Conservation (phyloP, 2,329 filamentous ascomycete genomes). For the Exophiala alcalophila region DNA sequence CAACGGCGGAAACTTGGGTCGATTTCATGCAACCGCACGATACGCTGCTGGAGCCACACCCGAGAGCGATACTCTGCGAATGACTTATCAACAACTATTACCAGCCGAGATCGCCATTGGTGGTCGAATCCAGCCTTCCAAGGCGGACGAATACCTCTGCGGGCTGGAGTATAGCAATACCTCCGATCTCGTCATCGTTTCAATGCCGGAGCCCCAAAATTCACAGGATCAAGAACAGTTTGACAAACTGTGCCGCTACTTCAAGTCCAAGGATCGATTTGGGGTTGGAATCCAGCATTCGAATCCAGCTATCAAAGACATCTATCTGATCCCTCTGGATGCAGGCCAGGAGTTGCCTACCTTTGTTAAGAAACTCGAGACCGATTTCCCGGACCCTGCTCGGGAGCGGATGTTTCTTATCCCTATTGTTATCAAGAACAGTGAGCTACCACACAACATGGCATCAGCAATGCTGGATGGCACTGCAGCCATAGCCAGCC, state of each 20-base stretch:
- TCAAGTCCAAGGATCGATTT: constrained; percentile 75
- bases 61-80: constrained; percentile 27
- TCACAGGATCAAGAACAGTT: constrained; percentile 59
- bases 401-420: constrained; percentile 75
- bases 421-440: constrained; percentile 76
- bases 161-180: constrained; percentile 76
- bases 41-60: constrained; percentile 76
- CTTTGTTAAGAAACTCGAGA: constrained; percentile 83
- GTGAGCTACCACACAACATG: constrained; percentile 37
- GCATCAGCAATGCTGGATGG: constrained; percentile 34
- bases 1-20: constrained; percentile 72
- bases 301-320: constrained; percentile 74
- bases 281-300: constrained; percentile 80
- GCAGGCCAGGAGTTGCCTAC: constrained; percentile 71
- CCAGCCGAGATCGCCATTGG: constrained; percentile 64
- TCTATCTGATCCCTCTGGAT: constrained; percentile 84
- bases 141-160: constrained; percentile 87
- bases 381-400: constrained; percentile 72
- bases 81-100: constrained; percentile 69
- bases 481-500: constrained; percentile 28
- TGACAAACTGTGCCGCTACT: constrained; percentile 80
- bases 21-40: constrained; percentile 73
- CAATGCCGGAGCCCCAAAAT: constrained; percentile 56
- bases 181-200: constrained; percentile 80
- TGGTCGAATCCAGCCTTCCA: constrained; percentile 69